Evolutionary conservation across 345 rosid genomes (phyloP).

Genomic region (Lumnitzera littorea): DNA sequence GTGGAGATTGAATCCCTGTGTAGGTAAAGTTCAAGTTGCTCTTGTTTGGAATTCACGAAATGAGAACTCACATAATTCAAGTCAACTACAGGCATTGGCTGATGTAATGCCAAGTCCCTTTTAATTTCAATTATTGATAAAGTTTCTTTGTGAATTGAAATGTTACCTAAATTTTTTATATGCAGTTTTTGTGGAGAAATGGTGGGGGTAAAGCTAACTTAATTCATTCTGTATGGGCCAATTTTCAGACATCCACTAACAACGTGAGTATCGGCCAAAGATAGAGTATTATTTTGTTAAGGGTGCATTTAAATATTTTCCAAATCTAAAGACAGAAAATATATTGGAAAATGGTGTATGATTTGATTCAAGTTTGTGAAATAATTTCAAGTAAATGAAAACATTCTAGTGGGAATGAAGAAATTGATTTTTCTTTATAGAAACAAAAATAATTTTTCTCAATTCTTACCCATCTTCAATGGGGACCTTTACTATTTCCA

Average conservation of each 20-base stretch:
- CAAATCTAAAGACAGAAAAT: not conserved
- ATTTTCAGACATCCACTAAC: constrained; percentile 90
- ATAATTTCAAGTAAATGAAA: too few species aligned
- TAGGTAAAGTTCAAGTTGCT: constrained; percentile 85
- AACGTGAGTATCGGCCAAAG: constrained; percentile 46
- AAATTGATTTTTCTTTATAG: not conserved
- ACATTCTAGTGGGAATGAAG: not conserved
- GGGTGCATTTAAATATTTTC: not conserved
- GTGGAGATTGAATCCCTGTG: constrained; percentile 6
- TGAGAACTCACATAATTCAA: constrained; percentile 59
- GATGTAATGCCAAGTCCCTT: constrained; percentile 34
- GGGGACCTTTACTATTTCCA: too few species aligned
- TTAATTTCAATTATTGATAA: not conserved
- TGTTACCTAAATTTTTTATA: not conserved
- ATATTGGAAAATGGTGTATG: too few species aligned
- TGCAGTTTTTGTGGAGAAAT: constrained; percentile 83
- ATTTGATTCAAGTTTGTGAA: too few species aligned
- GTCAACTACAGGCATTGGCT: constrained; percentile 68
- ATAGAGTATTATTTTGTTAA: not conserved
- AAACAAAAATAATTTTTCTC: too few species aligned
- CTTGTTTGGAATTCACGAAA: constrained; percentile 93
- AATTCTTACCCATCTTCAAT: too few species aligned
- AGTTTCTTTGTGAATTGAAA: not conserved
- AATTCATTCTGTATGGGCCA: constrained; percentile 93
- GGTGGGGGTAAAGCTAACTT: constrained; percentile 57